Percentiles rank a stretch among this genome's conserved stretches.
Conservation (phyloP, 225 moss, liverwort and hornwort species). For the Pseudisothecium myosuroides region DNA sequence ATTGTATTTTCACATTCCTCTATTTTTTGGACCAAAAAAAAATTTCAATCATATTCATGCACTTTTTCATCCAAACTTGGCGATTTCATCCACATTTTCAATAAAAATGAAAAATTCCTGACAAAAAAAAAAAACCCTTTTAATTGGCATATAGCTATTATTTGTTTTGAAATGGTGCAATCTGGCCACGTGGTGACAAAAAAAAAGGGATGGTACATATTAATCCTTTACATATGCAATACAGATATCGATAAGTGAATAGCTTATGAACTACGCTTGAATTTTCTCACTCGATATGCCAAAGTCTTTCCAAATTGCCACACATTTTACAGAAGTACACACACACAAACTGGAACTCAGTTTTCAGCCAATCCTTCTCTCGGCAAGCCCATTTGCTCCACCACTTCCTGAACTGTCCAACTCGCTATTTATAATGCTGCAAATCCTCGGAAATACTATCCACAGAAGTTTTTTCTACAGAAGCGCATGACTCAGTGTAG, state of each 20-base stretch:
- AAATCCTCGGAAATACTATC: neutral
- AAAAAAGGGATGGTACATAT: no score
- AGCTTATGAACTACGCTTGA: neutral
- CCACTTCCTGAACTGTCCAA: neutral
- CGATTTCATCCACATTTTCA: no score
- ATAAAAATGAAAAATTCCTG: no score
- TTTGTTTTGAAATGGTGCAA: no score
- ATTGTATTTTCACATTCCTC: no score
- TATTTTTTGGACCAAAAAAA: no score
- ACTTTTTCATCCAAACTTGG: no score
- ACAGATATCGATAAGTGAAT: neutral
- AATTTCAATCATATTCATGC: no score
- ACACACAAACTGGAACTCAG: neutral
- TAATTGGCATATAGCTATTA: no score
- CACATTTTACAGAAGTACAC: neutral
- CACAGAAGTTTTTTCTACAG: neutral
- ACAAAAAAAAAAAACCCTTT: no score
- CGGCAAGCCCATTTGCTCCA: neutral
- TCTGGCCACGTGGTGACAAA: no score
- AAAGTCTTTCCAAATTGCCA: neutral
- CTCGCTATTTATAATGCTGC: neutral
- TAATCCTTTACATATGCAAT: fast-evolving
- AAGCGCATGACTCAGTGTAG: neutral
- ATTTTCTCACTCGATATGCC: neutral
- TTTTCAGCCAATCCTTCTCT: no score